Evolutionary conservation across 2,329 filamentous ascomycete genomes (phyloP), one percentile per base, ranked within the genome.

Genomic region (Trichoderma lentiforme): DNA sequence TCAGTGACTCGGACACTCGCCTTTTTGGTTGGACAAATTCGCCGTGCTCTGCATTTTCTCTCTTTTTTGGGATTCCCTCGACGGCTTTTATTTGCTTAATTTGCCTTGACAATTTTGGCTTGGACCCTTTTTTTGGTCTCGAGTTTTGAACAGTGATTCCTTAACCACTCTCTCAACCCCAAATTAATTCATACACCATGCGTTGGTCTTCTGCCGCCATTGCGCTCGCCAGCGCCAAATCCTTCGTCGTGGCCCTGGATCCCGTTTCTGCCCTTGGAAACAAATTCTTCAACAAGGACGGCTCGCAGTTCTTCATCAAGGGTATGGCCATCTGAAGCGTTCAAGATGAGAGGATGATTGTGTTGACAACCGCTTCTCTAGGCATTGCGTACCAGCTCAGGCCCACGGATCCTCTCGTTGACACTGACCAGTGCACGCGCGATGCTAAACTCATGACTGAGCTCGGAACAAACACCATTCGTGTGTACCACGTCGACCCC

Each of bases 401-500:
- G 36, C 80, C 83, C 34, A 86, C 91, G 65, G 94, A 97, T 79
- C 94, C 94, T 63, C 88, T 97, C 74, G 83, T 93, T 76, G 88
- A 96, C 79, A 87, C 88, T 53, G 88, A 88, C 62, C 94, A 97
- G 84, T 97, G 93, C 84, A 81, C 86, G 76, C 89, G 90, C 75
- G 94, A 97, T 83, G 91, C 91, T 56, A 80, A 84, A 18, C 86
- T 95, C 78, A 97, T 97, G 92, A 87, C 93, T 80, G 89, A 90
- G 21, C 85, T 97, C 69, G 93, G 93, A 74, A 89, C 92, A 79
- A 97, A 97, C 80, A 87, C 92, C 34, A 94, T 97, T 77, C 93
- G 94, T 71, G 92, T 96, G 72, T 97, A 97, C 82, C 93, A 97
- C 78, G 93, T 97, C 73, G 91, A 97, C 77, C 84, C 92, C 2